Base-by-base conservation (phyloP, 2,329 filamentous ascomycete species). In the Chrysoporthe cubensis region DNA sequence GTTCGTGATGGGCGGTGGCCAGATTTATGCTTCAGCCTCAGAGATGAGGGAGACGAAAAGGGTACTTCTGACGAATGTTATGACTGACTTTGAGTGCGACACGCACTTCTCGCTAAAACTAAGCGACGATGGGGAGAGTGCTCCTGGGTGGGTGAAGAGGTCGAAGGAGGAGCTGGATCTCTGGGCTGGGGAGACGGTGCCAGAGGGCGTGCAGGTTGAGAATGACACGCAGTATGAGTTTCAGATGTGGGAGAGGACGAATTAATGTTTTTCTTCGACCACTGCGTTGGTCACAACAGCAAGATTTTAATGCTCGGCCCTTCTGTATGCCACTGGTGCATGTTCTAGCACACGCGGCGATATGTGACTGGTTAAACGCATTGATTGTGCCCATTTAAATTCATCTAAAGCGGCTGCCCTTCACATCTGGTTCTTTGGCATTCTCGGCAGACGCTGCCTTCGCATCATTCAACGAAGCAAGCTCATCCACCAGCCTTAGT, bases 1-100 rank as follows among this genome's bases (percentile, higher is more conserved):
- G 3, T 98, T 94, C 78, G 87, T 98, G 56, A 97, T 99, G 74
- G 96, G 96, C 34, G 96, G 96, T 4, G 91, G 89, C 66, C 91
- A 94, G 80, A 90, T 98, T 71, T 99, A 98, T 79, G 83, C 82
- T 50, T 86, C 89, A 32, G 90, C 93, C 16, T 81, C 98, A 75
- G 76, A 80, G 72, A 74, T 88, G 67, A 76, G 78, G 54, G 84
- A 88, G 76, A 83, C 88, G 54, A 84, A 81, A 73, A 81, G 89
- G 52, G 85, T 96, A 65, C 78, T 96, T 69, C 80, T 95, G 71
- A 96, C 92, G 62, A 84, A 87, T 71, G 86, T 96, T 46, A 75
- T 85, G 71, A 81, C 80, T 3, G 90, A 92, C 60, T 95, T 89
- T 78, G 90, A 91, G 67, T 94, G 91, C 75, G 92, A 96, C 77